Percentiles rank a stretch among this genome's conserved stretches.
phyloP scores from a whole-genome alignment of 768 basidiomycete species.

The Cyclocybe cylindracea region DNA sequence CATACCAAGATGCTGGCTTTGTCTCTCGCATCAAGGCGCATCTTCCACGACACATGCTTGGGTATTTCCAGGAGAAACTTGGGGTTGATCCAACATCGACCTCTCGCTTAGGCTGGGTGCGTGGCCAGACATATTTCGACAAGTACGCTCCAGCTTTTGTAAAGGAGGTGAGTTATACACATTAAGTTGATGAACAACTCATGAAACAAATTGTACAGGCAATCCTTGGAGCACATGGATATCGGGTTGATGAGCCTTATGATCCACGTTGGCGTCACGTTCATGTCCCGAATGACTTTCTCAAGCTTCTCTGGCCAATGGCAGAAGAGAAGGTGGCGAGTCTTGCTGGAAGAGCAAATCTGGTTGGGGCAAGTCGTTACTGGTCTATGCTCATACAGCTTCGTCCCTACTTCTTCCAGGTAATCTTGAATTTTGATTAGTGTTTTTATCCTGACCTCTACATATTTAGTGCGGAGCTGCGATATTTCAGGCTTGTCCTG shows the following conservation, averaged over 20 bases:
- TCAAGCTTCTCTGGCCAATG: slow-evolving; percentile 25
- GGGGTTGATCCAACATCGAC: slow-evolving; percentile 24
- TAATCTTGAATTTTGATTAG: slow-evolving; percentile 1
- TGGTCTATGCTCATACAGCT: slow-evolving; percentile 24
- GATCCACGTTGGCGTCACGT: slow-evolving; percentile 25
- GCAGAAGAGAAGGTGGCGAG: slow-evolving; percentile 19
- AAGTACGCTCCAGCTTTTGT: slow-evolving; percentile 24
- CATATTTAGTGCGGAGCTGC: slow-evolving; percentile 21
- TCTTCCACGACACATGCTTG: slow-evolving; percentile 23
- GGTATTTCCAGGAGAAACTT: slow-evolving; percentile 24
- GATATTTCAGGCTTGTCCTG: slow-evolving; percentile 19
- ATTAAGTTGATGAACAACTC: neutral
- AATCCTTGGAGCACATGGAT: slow-evolving; percentile 27
- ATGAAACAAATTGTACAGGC: slow-evolving; percentile 11
- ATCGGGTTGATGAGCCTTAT: slow-evolving; percentile 19
- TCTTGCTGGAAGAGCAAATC: slow-evolving; percentile 18
- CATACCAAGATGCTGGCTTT: slow-evolving; percentile 16
- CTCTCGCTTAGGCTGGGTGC: slow-evolving; percentile 24
- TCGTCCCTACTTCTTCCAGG: slow-evolving; percentile 22
- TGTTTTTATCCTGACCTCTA: neutral
- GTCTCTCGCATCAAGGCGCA: slow-evolving; percentile 21
- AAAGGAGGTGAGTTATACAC: slow-evolving; percentile 14
- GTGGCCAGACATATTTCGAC: slow-evolving; percentile 19
- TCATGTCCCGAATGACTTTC: slow-evolving; percentile 23
- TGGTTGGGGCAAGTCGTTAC: slow-evolving; percentile 21